A percentile compares a stretch with the other conserved stretches of the same genome.
Evolutionary conservation across 2,329 filamentous ascomycete species (phyloP).

Genomic region (Madurella fahalii): DNA sequence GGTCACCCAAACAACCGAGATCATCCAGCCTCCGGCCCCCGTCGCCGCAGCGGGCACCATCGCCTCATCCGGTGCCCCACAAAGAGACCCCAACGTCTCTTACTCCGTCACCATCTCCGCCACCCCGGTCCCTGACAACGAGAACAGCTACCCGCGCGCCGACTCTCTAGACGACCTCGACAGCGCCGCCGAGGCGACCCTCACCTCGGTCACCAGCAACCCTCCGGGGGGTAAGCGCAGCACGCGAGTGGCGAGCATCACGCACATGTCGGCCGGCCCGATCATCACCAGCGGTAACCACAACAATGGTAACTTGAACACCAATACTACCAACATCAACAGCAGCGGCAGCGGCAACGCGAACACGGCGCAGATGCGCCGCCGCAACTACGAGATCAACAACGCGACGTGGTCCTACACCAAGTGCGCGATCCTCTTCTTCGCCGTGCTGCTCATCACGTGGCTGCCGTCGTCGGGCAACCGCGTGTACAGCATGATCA

Average conservation of each 20-base stretch:
- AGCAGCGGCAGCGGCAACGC: slow-evolving; percentile 1
- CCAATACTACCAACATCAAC: neutral
- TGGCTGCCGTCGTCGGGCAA: slow-evolving; percentile 78
- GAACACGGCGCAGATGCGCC: slow-evolving; percentile 26
- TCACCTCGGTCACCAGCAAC: slow-evolving; percentile 16
- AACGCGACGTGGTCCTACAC: slow-evolving; percentile 65
- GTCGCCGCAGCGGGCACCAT: neutral
- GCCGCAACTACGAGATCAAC: slow-evolving; percentile 48
- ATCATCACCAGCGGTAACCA: slow-evolving; percentile 2
- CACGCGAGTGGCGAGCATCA: neutral
- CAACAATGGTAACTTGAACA: neutral
- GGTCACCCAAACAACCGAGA: slow-evolving; percentile 31
- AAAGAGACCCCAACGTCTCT: slow-evolving; percentile 25
- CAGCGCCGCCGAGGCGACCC: neutral
- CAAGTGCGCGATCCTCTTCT: slow-evolving; percentile 68
- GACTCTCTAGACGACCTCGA: slow-evolving; percentile 18
- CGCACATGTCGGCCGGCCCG: neutral
- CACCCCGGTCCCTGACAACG: slow-evolving; percentile 19
- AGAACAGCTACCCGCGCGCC: slow-evolving; percentile 4
- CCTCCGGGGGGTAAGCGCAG: neutral
- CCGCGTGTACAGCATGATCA: slow-evolving; percentile 65
- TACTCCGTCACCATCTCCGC: slow-evolving; percentile 52
- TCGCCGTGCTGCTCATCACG: slow-evolving; percentile 64
- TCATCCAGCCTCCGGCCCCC: slow-evolving; percentile 14
- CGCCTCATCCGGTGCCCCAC: slow-evolving; percentile 25